Base-by-base conservation (phyloP, 1,139 yeast genomes). In the Debaryomyces nepalensis region DNA sequence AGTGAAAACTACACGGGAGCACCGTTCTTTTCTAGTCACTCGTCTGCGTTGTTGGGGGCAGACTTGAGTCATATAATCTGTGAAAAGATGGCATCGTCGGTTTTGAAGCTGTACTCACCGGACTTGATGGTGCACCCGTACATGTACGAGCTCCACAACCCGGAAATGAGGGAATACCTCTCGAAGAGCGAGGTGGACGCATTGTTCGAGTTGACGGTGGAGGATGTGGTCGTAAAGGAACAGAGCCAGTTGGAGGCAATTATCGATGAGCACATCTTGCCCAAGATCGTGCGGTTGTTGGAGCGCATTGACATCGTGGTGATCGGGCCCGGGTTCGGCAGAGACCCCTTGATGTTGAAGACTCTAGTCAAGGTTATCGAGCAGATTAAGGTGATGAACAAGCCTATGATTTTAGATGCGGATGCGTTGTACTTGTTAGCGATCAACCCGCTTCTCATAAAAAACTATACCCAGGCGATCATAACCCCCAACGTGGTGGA, bases 1-100 rank as follows among this genome's bases (percentile, higher is more conserved):
- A 84, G 95, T 60, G 95, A 87, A 59, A 97, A 91, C 57, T 89
- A 87, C 60, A 91, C 98, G 0, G 99, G 99, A 0, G 99, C 99
- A 0, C 99, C 99, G 2, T 93, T 74, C 66, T 93, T 93, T 61
- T 78, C 96, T 20, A 85, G 95, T 9, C 84, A 87, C 58, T 87
- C 97, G 1, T 81, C 95, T 1, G 87, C 96, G 2, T 66, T 86
- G 23, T 76, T 86, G 38, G 99, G 99, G 0, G 87, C 93, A 33
- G 99, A 93, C 58, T 72, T 93, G 69, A 80, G 93, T 24, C 98
- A 93, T 64, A 76, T 93, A 5, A 74, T 93, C 7, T 91, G 98
- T 65, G 96, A 89, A 53, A 65, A 70, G 42, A 66, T 66, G 30
- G 98, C 98, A 0, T 95, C 88, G 1, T 67, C 84, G 0, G 84